These are phyloP conservation scores for Coemansia sp. DNA, from an alignment of 192 early-diverging fungal species.

Conservation along the genomic window DNA sequence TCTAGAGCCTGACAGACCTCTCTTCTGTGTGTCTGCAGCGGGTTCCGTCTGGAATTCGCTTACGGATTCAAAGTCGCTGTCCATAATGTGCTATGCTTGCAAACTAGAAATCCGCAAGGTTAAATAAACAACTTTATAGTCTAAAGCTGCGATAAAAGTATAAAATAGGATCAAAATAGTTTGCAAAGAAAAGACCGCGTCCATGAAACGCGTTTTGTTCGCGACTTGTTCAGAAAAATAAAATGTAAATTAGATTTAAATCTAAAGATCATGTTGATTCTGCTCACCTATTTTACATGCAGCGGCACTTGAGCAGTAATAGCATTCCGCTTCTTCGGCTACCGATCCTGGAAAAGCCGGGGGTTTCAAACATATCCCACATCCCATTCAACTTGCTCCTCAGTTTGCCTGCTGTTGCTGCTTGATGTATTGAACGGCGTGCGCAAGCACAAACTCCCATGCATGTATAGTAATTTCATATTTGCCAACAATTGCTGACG, in stretches of 20 bases:
- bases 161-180: too few species aligned
- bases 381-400: neutral
- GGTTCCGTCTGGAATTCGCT: neutral
- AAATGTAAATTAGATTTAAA: too few species aligned
- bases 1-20: slow-evolving; percentile 4
- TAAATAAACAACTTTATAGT: neutral
- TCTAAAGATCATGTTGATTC: too few species aligned
- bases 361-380: neutral
- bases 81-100: neutral
- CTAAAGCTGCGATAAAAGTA: neutral
- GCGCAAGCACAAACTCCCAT: neutral
- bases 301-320: neutral
- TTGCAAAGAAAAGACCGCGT: too few species aligned
- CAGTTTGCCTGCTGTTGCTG: neutral
- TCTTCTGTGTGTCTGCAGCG: slow-evolving; percentile 13
- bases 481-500: neutral
- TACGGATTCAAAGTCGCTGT: slow-evolving; percentile 23
- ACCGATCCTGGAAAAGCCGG: neutral
- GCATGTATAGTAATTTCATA: neutral
- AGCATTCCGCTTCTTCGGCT: neutral
- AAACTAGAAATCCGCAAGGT: neutral
- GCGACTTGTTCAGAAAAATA: too few species aligned
- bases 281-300: too few species aligned
- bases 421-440: neutral
- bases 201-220: too few species aligned